A percentile compares a stretch with the other conserved stretches of the same genome.
phyloP scores from a whole-genome alignment of 2,329 filamentous ascomycete genomes.

The Penicillium sp. region DNA sequence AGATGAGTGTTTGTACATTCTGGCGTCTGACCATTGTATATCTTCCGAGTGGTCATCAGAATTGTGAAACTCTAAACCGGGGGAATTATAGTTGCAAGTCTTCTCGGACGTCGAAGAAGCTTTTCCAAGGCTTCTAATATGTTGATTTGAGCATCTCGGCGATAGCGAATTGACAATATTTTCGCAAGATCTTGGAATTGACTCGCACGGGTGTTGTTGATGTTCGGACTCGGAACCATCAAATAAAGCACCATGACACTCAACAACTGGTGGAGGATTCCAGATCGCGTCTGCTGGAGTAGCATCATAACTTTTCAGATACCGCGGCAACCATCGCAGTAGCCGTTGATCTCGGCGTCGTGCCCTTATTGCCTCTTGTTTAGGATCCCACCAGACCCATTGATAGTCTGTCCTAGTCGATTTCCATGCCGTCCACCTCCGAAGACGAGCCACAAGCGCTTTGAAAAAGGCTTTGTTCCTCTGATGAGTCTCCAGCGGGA shows the following conservation, averaged over 20 bases:
- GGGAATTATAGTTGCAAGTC: neutral
- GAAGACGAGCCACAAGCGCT: conserved; percentile 17
- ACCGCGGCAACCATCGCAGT: conserved; percentile 24
- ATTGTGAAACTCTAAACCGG: neutral
- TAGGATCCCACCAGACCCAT: conserved; percentile 42
- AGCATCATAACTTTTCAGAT: conserved; percentile 24
- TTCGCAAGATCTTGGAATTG: neutral
- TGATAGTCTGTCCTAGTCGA: conserved; percentile 33
- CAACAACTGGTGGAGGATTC: conserved; percentile 16
- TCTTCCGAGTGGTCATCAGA: neutral
- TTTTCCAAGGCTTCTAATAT: neutral
- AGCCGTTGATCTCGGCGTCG: conserved; percentile 15
- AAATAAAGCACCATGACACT: conserved; percentile 6
- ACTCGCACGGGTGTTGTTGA: neutral
- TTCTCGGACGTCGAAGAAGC: neutral
- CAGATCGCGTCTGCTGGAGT: conserved; percentile 24
- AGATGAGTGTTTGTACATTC: neutral
- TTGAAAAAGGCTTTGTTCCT: conserved; percentile 24
- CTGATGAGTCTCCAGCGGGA: conserved; percentile 30
- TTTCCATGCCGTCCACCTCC: conserved; percentile 31
- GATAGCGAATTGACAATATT: neutral
- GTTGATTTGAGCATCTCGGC: neutral
- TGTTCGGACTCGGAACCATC: neutral
- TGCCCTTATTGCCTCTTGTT: conserved; percentile 20
- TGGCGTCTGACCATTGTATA: neutral